Conservation (phyloP, 371 early-diverging fungal genomes). For the Batkoa obscura region DNA sequence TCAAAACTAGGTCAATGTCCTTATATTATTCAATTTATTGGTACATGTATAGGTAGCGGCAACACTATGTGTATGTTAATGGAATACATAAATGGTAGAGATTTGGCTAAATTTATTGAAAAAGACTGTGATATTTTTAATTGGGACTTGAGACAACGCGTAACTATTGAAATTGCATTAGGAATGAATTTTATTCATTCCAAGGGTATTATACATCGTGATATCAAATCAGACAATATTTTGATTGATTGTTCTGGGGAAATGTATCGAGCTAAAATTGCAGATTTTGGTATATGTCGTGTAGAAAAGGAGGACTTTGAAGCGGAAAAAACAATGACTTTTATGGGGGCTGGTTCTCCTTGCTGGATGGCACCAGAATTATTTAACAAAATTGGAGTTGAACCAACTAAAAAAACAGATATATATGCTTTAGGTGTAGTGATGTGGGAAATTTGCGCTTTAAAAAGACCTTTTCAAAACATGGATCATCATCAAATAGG, state of each 20-base stretch:
- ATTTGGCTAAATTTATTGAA: conserved; percentile 5
- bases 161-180: conserved; percentile 1
- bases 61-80: not conserved
- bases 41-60: not conserved
- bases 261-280: conserved; percentile 47
- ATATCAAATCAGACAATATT: conserved; percentile 93
- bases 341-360: not conserved
- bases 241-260: conserved; percentile 56
- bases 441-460: conserved; percentile 5
- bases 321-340: not conserved
- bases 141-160: not conserved
- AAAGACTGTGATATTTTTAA: not conserved
- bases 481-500: not conserved
- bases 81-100: conserved; percentile 4
- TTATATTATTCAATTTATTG: conserved; percentile 3
- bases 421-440: conserved; percentile 6
- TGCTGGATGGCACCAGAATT: conserved; percentile 6
- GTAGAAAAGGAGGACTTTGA: not conserved
- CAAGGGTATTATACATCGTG: conserved; percentile 86
- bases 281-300: conserved; percentile 5
- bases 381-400: not conserved
- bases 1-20: not conserved
- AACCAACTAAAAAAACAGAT: conserved; percentile 4
- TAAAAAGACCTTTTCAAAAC: not conserved
- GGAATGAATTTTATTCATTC: conserved; percentile 34